These are phyloP conservation scores for Prillingera fragicola DNA, from an alignment of 1,284 basidiomycete species.

Conservation along the genomic window DNA sequence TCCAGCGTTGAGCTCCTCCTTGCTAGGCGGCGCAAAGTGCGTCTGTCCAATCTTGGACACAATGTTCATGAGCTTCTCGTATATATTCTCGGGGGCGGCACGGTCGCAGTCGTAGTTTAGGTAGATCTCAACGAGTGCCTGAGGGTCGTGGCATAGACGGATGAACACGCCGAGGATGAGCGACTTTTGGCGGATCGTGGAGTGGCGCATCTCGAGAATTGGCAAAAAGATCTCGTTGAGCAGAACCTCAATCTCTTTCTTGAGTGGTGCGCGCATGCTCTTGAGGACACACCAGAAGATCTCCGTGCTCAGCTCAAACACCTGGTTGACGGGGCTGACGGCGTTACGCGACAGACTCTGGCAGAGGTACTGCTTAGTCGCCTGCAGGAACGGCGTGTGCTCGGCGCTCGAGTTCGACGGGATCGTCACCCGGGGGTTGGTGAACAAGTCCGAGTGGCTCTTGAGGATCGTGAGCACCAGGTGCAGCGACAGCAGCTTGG, in stretches of 20 bases:
- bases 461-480: conserved; percentile 87
- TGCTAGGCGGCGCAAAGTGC: conserved; percentile 55
- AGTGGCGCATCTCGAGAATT: conserved; percentile 96
- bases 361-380: conserved; percentile 91
- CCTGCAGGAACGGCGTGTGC: conserved; percentile 80
- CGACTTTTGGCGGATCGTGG: conserved; percentile 89
- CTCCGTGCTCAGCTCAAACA: conserved; percentile 97
- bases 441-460: conserved; percentile 82
- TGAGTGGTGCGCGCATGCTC: conserved; percentile 91
- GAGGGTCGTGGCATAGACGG: conserved; percentile 84
- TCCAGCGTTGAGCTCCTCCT: conserved; percentile 38
- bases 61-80: conserved; percentile 91
- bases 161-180: conserved; percentile 80
- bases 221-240: conserved; percentile 98
- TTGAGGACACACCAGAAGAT: conserved; percentile 96
- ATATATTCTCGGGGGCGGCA: conserved; percentile 87
- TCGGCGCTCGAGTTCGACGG: conserved; percentile 81
- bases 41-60: conserved; percentile 82
- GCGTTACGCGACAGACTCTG: conserved; percentile 90
- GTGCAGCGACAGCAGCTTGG: conserved; percentile 86
- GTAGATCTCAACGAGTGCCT: conserved; percentile 93
- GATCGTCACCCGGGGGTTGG: conserved; percentile 76
- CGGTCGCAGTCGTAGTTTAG: conserved; percentile 97
- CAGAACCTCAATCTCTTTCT: conserved; percentile 99
- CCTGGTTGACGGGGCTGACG: conserved; percentile 88